phyloP scores from a whole-genome alignment of 2,329 filamentous ascomycete species.

The Aspergillus sp. region DNA sequence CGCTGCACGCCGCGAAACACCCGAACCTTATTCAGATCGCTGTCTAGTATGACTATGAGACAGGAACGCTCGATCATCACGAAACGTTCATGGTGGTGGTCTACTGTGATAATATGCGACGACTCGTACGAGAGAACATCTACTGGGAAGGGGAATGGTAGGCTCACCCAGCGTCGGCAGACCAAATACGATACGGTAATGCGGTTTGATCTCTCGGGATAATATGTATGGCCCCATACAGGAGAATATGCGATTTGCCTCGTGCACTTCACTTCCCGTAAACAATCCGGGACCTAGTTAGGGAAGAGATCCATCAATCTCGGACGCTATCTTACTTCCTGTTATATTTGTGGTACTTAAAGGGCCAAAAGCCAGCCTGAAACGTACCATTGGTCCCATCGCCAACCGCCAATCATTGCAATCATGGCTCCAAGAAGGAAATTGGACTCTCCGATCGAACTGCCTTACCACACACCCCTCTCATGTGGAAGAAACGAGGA shows the following conservation, averaged over 20 bases:
- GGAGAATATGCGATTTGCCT: background rate
- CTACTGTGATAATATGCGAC: background rate
- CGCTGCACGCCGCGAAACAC: background rate
- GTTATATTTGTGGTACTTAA: background rate
- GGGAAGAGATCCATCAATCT: background rate
- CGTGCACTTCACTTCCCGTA: background rate
- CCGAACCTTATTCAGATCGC: background rate
- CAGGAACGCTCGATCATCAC: background rate
- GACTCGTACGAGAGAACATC: background rate
- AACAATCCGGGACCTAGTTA: no score
- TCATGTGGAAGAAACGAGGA: background rate
- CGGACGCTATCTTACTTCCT: background rate
- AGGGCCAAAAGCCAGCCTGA: background rate
- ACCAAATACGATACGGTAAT: background rate
- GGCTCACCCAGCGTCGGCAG: background rate
- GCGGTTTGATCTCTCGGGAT: background rate
- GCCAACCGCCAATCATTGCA: background rate
- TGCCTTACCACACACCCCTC: background rate
- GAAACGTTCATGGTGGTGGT: background rate
- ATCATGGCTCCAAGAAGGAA: background rate
- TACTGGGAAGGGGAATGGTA: background rate
- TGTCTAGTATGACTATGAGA: background rate
- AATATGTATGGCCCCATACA: no score
- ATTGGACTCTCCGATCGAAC: slow-evolving; percentile 2
- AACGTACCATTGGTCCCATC: background rate